Conservation (phyloP, 805 yeast genomes). For the Debaryomyces castellii region DNA sequence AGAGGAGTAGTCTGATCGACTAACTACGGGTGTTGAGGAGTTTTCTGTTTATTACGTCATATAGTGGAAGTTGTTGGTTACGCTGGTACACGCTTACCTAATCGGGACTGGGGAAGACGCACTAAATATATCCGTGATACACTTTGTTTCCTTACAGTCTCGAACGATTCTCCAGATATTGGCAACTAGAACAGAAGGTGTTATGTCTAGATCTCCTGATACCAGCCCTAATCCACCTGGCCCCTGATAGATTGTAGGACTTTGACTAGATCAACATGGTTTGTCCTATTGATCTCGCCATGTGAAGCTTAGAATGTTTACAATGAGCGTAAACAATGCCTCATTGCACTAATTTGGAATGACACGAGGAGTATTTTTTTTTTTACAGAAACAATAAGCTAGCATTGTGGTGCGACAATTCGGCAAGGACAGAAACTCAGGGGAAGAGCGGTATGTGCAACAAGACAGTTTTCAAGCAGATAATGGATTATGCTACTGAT, state of each 20-base stretch:
- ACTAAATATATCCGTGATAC: not conserved
- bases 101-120: not conserved
- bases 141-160: not conserved
- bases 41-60: not conserved
- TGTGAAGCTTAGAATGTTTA: not conserved
- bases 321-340: not conserved
- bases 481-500: too few relatives aligned
- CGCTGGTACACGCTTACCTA: not conserved
- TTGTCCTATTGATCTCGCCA: not conserved
- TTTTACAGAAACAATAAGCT: not conserved
- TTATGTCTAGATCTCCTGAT: not conserved
- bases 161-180: too few relatives aligned
- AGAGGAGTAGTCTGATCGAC: not conserved
- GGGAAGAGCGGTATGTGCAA: not conserved
- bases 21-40: not conserved
- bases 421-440: not conserved
- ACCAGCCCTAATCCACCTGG: not conserved
- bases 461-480: not conserved
- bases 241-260: not conserved
- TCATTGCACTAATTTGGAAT: not conserved
- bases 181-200: too few relatives aligned
- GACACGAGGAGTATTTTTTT: not conserved
- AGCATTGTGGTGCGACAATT: not conserved
- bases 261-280: not conserved
- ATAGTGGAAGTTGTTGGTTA: not conserved